Evolutionary conservation across 106 monocot species (phyloP).

Genomic region (Hemerocallis citrina): DNA sequence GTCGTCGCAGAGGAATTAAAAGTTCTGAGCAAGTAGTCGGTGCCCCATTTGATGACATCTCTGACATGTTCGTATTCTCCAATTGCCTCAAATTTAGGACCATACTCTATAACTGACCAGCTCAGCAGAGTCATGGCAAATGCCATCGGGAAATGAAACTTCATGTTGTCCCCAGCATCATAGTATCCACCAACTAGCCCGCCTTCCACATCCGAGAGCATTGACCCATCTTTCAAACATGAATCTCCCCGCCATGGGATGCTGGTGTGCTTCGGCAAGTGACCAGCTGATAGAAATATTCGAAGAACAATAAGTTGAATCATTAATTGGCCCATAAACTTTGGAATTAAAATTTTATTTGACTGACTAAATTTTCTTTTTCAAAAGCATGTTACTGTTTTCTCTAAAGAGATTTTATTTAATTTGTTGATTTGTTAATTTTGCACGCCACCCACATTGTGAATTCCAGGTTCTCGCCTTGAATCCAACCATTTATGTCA

Average conservation of each 20-base stretch:
- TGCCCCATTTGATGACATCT: conserved; percentile 94
- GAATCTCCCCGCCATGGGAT: conserved; percentile 77
- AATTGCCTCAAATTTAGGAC: conserved; percentile 60
- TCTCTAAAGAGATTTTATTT: too few relatives aligned
- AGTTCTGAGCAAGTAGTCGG: conserved; percentile 78
- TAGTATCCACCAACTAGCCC: conserved; percentile 97
- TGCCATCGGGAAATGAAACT: conserved; percentile 98
- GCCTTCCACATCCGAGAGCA: conserved; percentile 53
- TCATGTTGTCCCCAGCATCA: conserved; percentile 95
- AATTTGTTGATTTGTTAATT: too few relatives aligned
- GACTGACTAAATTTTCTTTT: too few relatives aligned
- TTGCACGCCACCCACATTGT: too few relatives aligned
- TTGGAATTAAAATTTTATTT: too few relatives aligned
- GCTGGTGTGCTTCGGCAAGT: conserved; percentile 69
- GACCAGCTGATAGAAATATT: conserved; percentile 43
- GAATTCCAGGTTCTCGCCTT: too few relatives aligned
- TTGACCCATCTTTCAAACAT: conserved; percentile 54
- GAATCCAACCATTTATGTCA: too few relatives aligned
- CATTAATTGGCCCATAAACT: too few relatives aligned
- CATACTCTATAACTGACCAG: conserved; percentile 88
- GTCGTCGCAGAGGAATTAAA: conserved; percentile 74
- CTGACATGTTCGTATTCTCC: conserved; percentile 82
- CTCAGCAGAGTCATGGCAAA: conserved; percentile 90
- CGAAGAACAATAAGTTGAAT: too few relatives aligned
- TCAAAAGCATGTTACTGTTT: too few relatives aligned